Conservation (phyloP, 73 alveolate species). For the Loxodes magnus region DNA sequence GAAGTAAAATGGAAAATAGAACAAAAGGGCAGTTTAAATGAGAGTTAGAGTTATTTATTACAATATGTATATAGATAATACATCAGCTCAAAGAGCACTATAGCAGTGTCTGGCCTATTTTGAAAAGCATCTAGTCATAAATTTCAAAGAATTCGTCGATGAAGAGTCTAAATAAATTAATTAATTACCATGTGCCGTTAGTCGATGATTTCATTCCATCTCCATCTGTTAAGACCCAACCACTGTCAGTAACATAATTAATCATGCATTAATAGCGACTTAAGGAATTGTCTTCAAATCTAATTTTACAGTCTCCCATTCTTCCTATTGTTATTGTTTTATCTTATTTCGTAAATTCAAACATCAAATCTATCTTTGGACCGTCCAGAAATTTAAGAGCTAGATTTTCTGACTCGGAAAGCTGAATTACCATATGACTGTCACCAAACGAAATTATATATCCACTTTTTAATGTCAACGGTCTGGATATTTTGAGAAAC, state of each 20-base stretch:
- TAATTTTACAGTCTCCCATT: slow-evolving; percentile 32
- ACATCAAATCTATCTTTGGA: slow-evolving; percentile 46
- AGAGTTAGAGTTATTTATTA: too few relatives aligned
- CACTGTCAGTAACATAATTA: slow-evolving; percentile 1
- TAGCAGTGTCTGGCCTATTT: slow-evolving; percentile 48
- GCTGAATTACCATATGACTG: slow-evolving; percentile 42
- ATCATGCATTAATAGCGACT: slow-evolving; percentile 20
- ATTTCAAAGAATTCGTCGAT: slow-evolving; percentile 41
- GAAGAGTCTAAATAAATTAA: too few relatives aligned
- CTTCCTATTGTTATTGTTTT: slow-evolving; percentile 36
- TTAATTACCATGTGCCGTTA: slow-evolving; percentile 63
- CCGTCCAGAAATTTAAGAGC: slow-evolving; percentile 52
- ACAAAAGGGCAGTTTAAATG: too few relatives aligned
- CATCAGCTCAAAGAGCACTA: too few relatives aligned
- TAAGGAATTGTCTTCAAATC: slow-evolving; percentile 9
- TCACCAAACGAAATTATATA: slow-evolving; percentile 49
- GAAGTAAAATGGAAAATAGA: too few relatives aligned
- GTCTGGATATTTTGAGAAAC: slow-evolving; percentile 30
- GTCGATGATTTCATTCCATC: slow-evolving; percentile 32
- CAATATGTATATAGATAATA: too few relatives aligned
- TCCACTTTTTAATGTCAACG: slow-evolving; percentile 32
- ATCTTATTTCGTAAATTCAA: slow-evolving; percentile 9
- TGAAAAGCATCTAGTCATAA: slow-evolving; percentile 31
- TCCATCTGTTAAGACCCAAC: slow-evolving; percentile 46
- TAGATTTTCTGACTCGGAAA: slow-evolving; percentile 18